Conservation (phyloP, 192 early-diverging fungal species). For the Backusella mclennaniae region DNA sequence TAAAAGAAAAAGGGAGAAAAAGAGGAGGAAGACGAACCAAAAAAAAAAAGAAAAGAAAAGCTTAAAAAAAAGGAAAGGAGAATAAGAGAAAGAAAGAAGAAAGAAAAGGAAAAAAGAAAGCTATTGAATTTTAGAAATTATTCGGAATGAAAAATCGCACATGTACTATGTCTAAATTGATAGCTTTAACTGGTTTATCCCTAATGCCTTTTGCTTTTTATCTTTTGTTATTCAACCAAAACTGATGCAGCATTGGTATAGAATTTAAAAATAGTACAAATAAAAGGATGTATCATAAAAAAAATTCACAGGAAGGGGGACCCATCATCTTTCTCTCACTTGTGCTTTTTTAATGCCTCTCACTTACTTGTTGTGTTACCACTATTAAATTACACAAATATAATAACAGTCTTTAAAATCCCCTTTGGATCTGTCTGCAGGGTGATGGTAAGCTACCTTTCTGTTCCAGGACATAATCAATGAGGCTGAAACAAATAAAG, state of each 20-base stretch:
- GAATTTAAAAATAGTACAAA: constrained; percentile 6
- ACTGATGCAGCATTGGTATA: neutral
- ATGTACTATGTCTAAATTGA: neutral
- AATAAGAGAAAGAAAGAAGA: constrained; percentile 8
- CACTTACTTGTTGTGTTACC: neutral
- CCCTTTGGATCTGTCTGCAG: constrained; percentile 1
- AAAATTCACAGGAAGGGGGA: constrained; percentile 3
- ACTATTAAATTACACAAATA: neutral
- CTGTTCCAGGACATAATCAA: neutral
- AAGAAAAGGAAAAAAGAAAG: neutral
- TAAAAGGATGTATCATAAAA: neutral
- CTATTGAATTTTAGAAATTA: constrained; percentile 9
- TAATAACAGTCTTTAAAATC: neutral
- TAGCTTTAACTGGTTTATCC: constrained; percentile 2
- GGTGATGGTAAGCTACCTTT: constrained; percentile 1
- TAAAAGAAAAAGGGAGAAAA: constrained; percentile 6
- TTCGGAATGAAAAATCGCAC: constrained; percentile 1
- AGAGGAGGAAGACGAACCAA: neutral
- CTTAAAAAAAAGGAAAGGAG: constrained; percentile 12
- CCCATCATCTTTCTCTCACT: neutral
- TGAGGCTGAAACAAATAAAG: constrained; percentile 8
- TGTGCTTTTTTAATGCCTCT: neutral
- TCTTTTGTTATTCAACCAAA: neutral
- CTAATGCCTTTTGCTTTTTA: neutral
- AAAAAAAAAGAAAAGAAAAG: neutral